Evolutionary conservation across 805 yeast genomes (phyloP).

Genomic region (Pichia cabralensis): DNA sequence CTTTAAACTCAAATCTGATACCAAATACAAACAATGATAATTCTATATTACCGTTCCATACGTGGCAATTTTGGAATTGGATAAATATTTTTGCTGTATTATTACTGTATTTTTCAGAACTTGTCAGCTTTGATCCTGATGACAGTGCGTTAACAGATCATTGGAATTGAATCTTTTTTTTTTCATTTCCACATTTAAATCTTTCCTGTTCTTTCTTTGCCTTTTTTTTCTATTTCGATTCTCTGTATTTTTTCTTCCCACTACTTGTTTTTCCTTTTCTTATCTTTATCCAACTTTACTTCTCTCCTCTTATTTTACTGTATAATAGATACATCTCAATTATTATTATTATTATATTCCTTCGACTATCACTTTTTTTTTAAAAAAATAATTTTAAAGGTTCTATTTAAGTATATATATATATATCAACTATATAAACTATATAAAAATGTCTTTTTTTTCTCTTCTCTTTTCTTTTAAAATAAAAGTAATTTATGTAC

Average conservation of each 20-base stretch:
- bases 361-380: not conserved
- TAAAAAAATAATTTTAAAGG: no score
- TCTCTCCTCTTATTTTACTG: no score
- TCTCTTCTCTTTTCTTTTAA: not conserved
- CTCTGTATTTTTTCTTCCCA: not conserved
- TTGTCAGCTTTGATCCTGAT: slow-evolving; percentile 33
- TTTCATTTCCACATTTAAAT: not conserved
- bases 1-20: not conserved
- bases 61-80: slow-evolving; percentile 99
- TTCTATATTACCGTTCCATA: slow-evolving; percentile 30
- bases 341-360: not conserved
- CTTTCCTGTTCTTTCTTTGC: not conserved
- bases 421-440: not conserved
- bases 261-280: not conserved
- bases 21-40: no score
- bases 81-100: slow-evolving; percentile 76
- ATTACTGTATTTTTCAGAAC: slow-evolving; percentile 70
- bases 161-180: slow-evolving; percentile 14
- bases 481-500: not conserved
- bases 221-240: not conserved
- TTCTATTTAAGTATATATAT: no score
- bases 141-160: slow-evolving; percentile 26
- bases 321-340: not conserved
- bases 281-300: no score
- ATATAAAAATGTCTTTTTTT: not conserved